phyloP scores from a whole-genome alignment of 1,139 yeast species.

The Yamadazyma songkhlaensis region DNA sequence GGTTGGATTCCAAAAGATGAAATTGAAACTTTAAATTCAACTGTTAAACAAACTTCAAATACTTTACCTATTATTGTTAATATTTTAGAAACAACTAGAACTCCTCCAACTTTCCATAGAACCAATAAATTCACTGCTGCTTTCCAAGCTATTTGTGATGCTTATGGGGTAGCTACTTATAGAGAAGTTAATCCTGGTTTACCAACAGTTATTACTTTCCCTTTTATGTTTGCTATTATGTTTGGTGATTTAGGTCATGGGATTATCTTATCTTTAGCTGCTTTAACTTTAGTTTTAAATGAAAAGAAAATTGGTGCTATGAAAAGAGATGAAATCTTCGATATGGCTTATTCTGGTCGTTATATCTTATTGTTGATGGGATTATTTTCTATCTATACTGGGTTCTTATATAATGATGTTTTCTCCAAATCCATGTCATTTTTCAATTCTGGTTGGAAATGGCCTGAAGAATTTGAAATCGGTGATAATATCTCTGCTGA shows the following conservation, averaged over 20 bases:
- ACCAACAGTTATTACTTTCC: constrained; percentile 77
- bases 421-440: constrained; percentile 76
- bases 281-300: constrained; percentile 54
- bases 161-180: constrained; percentile 76
- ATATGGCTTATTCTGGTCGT: constrained; percentile 78
- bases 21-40: constrained; percentile 31
- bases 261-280: constrained; percentile 59
- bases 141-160: constrained; percentile 75
- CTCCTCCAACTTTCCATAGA: constrained; percentile 78
- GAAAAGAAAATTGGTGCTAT: constrained; percentile 57
- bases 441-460: constrained; percentile 72
- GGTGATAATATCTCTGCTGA: constrained; percentile 60
- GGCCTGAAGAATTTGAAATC: constrained; percentile 57
- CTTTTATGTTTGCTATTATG: constrained; percentile 86
- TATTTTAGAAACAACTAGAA: constrained; percentile 59
- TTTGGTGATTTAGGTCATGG: constrained; percentile 89
- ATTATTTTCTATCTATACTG: constrained; percentile 73
- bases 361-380: constrained; percentile 77
- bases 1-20: constrained; percentile 80
- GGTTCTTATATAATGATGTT: constrained; percentile 71
- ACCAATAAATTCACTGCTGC: constrained; percentile 76
- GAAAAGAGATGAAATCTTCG: constrained; percentile 76
- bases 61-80: constrained; percentile 66
- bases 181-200: constrained; percentile 80
- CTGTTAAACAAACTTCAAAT: constrained; percentile 37